Base-by-base conservation (phyloP, 805 yeast genomes). In the Yarrowia deformans region DNA sequence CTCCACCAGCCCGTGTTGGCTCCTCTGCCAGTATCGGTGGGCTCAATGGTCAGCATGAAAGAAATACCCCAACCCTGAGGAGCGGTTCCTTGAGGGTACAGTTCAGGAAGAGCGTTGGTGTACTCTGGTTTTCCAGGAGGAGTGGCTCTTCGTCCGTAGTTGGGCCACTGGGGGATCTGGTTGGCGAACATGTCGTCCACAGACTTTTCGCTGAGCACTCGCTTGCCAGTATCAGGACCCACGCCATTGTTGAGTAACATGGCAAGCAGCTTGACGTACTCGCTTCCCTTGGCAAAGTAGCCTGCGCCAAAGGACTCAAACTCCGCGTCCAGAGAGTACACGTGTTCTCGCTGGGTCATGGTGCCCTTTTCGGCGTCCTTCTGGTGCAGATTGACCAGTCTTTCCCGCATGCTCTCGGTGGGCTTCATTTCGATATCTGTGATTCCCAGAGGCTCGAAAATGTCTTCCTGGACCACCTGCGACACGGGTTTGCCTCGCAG, bases 301-400 rank as follows among this genome's bases (percentile, higher is more conserved):
- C 85, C 85, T 10, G 81, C 83, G 35, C 85, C 85, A 8, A 84
- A 85, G 71, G 67, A 61, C 45, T 61, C 67, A 14, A 61, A 61
- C n/a, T 39, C 39, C 3, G 64, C 49, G 39, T 58, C 64, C 43
- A 61, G 14, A 18, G 55, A 46, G 55, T 48, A 61, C 14, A 37
- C 45, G 23, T 61, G 67, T 18, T 34, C 29, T 35, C 55, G 7
- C 37, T 61, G 55, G 43, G 58, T 52, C 45, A 35, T 55, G 40
- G 72, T 55, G 69, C 75, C 68, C 18, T 48, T 48, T 13, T 72
- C 69, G 6, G 64, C 40, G 39, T 72, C 71, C 40, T 79, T 72
- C 23, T 61, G 66, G 60, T 75, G 73, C 69, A 75, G 70, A 9
- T 72, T 69, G 12, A 74, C 78, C 35, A 76, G 69, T 43, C 72